Evolutionary conservation across 1,284 basidiomycete genomes (phyloP), one percentile per base, ranked within the genome.

Genomic region (Ustilago cynodontis): DNA sequence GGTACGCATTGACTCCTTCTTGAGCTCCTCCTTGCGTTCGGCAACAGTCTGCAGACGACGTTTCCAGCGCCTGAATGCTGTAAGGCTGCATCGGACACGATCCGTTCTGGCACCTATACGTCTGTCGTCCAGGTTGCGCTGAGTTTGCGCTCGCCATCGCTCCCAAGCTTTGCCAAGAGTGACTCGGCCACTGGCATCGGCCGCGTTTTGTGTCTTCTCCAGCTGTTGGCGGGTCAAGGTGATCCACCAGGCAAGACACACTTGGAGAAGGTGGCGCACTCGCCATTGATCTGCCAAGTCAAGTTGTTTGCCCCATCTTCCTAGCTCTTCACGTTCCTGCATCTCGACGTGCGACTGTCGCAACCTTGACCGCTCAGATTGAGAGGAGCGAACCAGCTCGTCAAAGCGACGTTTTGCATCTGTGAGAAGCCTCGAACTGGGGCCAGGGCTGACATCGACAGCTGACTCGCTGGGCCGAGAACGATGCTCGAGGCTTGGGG

Each of bases 161-260:
- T 77, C 68, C 68, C 64, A 77, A 2, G 62, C 55, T n/a, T 64
- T 66, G 31, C 59, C 43, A 6, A 77, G 11, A 6, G 62, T 53
- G 26, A 79, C 65, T 1, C 53, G 71, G 16, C 29, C 55, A 29
- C 60, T 59, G 1, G 71, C 75, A 18, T 61, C 65, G 7, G 50
- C 65, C 0, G 73, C 74, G 41, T 69, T 69, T 9, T 58, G 59
- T 10, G 14, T 20, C 11, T 55, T 61, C 18, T 65, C 60, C 6
- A 55, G 54, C 43, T 66, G 60, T 7, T 69, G 57, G 5, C 71
- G 67, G 16, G 71, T 61, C 28, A 72, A 53, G 1, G 76, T 50
- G n/a, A 69, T 57, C 79, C 79, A 81, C 79, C 79, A 81, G 1
- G 63, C 59, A 24, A 81, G 39, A 22, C 65, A 65, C 16, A 56